A percentile compares a stretch with the other conserved stretches of the same genome.
phyloP scores from a whole-genome alignment of 495 filamentous ascomycete species.

The Saxophila tyrrhenica region DNA sequence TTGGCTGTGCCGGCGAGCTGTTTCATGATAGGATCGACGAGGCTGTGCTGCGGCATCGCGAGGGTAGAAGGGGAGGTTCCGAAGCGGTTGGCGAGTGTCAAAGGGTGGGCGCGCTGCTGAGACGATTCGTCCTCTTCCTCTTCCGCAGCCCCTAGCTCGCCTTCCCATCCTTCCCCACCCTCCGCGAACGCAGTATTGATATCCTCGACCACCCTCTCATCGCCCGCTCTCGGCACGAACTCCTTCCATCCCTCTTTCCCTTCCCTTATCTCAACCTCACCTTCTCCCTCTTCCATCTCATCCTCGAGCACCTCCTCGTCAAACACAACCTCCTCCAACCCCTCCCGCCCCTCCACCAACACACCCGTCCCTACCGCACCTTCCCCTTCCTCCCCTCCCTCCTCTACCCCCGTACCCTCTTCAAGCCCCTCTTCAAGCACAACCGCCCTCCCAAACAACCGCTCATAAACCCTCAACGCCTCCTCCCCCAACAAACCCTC shows the following conservation, averaged over 20 bases:
- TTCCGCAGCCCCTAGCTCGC: slow-evolving; percentile 27
- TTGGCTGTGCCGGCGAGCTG: slow-evolving; percentile 55
- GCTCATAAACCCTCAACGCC: slow-evolving; percentile 65
- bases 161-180: slow-evolving; percentile 24
- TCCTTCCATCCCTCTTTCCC: slow-evolving; percentile 10
- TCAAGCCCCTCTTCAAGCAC: slow-evolving; percentile 30
- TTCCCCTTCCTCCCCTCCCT: slow-evolving; percentile 15
- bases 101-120: slow-evolving; percentile 47
- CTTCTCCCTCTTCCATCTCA: slow-evolving; percentile 27
- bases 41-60: slow-evolving; percentile 49
- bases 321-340: slow-evolving; percentile 23
- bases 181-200: slow-evolving; percentile 28
- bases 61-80: slow-evolving; percentile 65
- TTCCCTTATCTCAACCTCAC: slow-evolving; percentile 28
- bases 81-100: slow-evolving; percentile 41
- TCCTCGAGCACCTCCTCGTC: slow-evolving; percentile 19
- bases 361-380: slow-evolving; percentile 24
- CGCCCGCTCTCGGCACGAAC: slow-evolving; percentile 1
- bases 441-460: slow-evolving; percentile 64
- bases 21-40: slow-evolving; percentile 55
- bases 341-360: slow-evolving; percentile 19
- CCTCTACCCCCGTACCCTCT: slow-evolving; percentile 39
- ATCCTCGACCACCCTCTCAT: slow-evolving; percentile 33
- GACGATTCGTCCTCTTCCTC: slow-evolving; percentile 32
- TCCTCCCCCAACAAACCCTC: slow-evolving; percentile 55